Evolutionary conservation across 257 asterid genomes (phyloP).

Genomic region (Sherardia arvensis): DNA sequence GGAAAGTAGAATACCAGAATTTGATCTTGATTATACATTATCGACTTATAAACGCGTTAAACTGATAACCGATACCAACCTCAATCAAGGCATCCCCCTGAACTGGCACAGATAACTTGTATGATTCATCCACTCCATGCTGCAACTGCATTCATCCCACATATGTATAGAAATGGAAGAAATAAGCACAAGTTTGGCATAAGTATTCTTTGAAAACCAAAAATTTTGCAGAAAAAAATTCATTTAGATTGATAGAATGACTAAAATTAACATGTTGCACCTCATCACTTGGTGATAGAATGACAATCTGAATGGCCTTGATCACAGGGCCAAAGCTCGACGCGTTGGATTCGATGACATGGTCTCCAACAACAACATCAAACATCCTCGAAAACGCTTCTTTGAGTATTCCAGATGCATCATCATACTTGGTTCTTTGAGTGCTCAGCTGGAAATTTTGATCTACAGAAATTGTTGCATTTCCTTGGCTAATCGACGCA

Average conservation of each 20-base stretch:
- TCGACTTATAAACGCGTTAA: background rate
- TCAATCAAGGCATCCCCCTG: constrained; percentile 35
- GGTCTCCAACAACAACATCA: constrained; percentile 36
- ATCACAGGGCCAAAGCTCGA: constrained; percentile 31
- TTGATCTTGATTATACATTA: background rate
- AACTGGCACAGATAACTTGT: constrained; percentile 45
- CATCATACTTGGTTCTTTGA: constrained; percentile 55
- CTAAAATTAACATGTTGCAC: constrained; percentile 21
- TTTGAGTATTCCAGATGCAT: constrained; percentile 62
- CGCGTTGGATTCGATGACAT: constrained; percentile 37
- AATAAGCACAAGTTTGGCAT: background rate
- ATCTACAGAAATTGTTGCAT: constrained; percentile 37
- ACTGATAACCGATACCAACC: constrained; percentile 43
- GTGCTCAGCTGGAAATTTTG: constrained; percentile 52
- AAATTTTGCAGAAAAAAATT: no score
- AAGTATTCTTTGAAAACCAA: no score
- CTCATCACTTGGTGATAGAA: constrained; percentile 62
- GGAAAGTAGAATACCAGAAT: background rate
- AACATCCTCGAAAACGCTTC: constrained; percentile 51
- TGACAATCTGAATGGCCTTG: constrained; percentile 53
- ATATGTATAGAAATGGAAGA: background rate
- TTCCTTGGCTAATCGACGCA: constrained; percentile 49
- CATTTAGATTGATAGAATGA: no score
- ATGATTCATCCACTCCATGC: constrained; percentile 67
- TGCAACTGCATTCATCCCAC: constrained; percentile 43